Conservation (phyloP, 2,329 filamentous ascomycete species). For the Thermomyces lanuginosus region DNA sequence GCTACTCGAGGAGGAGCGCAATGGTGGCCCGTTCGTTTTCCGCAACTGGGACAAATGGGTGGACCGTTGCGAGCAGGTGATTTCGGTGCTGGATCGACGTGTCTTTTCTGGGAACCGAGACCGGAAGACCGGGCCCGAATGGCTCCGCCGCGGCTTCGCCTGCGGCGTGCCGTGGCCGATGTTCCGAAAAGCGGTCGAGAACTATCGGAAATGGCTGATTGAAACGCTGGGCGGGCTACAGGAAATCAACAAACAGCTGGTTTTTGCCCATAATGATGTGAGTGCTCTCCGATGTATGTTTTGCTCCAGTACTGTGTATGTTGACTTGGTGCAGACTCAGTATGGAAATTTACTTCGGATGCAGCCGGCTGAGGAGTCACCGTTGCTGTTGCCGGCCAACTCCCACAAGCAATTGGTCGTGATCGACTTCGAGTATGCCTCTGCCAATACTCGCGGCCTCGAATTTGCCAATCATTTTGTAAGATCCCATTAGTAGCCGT, state of each 20-base stretch:
- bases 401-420: constrained; percentile 92
- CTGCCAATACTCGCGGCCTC: constrained; percentile 66
- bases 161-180: constrained; percentile 69
- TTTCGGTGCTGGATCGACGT: constrained; percentile 40
- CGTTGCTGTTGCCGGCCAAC: constrained; percentile 73
- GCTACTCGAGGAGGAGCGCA: constrained; percentile 58
- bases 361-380: constrained; percentile 55
- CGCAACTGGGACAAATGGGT: constrained; percentile 93
- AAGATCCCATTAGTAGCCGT: no score
- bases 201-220: constrained; percentile 60
- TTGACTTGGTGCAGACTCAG: constrained; percentile 53
- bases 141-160: constrained; percentile 57
- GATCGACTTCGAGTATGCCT: constrained; percentile 96
- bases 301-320: not conserved
- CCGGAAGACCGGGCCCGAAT: constrained; percentile 33
- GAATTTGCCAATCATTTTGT: constrained; percentile 97
- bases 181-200: constrained; percentile 59
- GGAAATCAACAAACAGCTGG: constrained; percentile 55
- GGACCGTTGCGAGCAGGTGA: constrained; percentile 40
- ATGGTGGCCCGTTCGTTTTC: constrained; percentile 69
- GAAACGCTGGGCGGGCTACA: constrained; percentile 51
- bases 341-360: constrained; percentile 90
- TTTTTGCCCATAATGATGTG: constrained; percentile 97
- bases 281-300: constrained; percentile 18
- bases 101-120: constrained; percentile 34